Evolutionary conservation across 2,329 filamentous ascomycete species (phyloP).

Genomic region (Fusarium torulosum): DNA sequence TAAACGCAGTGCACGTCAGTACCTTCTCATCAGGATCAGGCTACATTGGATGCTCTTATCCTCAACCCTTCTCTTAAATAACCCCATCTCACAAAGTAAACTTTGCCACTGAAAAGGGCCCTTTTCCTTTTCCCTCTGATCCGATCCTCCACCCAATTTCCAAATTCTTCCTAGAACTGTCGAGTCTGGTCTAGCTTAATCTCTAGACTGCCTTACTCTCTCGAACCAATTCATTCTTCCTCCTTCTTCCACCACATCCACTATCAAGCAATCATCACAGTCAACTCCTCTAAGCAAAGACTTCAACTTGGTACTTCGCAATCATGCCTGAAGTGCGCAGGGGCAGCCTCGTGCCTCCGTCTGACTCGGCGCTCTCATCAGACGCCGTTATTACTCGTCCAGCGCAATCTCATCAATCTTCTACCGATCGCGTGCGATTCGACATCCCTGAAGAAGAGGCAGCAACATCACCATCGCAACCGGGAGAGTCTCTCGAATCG

Average conservation of each 20-base stretch:
- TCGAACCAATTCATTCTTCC: neutral
- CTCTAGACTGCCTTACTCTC: slow-evolving; percentile 6
- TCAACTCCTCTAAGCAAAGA: neutral
- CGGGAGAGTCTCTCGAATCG: slow-evolving; percentile 32
- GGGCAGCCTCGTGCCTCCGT: slow-evolving; percentile 44
- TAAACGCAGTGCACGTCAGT: slow-evolving; percentile 15
- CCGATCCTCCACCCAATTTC: slow-evolving; percentile 4
- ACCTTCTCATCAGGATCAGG: slow-evolving; percentile 15
- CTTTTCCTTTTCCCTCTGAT: neutral
- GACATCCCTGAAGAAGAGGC: slow-evolving; percentile 24
- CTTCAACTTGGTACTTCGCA: neutral
- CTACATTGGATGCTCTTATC: neutral
- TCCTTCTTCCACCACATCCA: slow-evolving; percentile 1
- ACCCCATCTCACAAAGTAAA: slow-evolving; percentile 5
- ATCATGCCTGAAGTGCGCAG: slow-evolving; percentile 51
- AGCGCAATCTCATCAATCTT: slow-evolving; percentile 31
- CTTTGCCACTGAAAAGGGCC: slow-evolving; percentile 33
- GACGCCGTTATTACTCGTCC: slow-evolving; percentile 25
- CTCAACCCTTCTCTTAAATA: slow-evolving; percentile 1
- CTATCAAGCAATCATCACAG: slow-evolving; percentile 2
- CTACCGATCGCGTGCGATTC: slow-evolving; percentile 38
- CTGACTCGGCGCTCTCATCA: slow-evolving; percentile 40
- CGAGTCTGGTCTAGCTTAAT: slow-evolving; percentile 15
- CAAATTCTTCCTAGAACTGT: slow-evolving; percentile 12
- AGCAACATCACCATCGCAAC: slow-evolving; percentile 7